phyloP scores from a whole-genome alignment of 192 early-diverging fungal genomes.

The Coemansia furcata region DNA sequence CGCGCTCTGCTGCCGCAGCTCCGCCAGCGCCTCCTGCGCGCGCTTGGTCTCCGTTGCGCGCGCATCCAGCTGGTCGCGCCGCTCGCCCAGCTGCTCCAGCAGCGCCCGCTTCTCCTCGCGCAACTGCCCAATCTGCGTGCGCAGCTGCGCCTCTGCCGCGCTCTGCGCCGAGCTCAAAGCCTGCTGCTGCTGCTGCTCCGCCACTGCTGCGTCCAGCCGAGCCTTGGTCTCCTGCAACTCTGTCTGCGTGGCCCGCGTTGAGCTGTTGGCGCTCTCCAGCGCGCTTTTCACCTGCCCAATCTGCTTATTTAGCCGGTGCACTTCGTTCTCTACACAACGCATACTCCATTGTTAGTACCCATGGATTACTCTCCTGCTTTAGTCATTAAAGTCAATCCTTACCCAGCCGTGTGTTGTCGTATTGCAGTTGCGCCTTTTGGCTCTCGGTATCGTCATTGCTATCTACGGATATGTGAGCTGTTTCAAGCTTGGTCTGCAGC shows the following conservation, averaged over 20 bases:
- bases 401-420: slow-evolving; percentile 50
- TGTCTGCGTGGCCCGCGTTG: not conserved
- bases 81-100: slow-evolving; percentile 34
- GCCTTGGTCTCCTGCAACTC: slow-evolving; percentile 20
- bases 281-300: slow-evolving; percentile 36
- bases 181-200: slow-evolving; percentile 4
- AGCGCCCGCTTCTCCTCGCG: slow-evolving; percentile 40
- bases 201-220: slow-evolving; percentile 2
- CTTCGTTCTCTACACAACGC: slow-evolving; percentile 30
- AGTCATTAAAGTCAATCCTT: slow-evolving; percentile 6
- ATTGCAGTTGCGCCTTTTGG: slow-evolving; percentile 41
- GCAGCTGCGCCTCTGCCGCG: slow-evolving; percentile 8
- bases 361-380: not conserved
- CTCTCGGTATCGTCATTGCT: slow-evolving; percentile 9
- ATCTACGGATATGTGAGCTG: not conserved
- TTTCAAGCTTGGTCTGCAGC: slow-evolving; percentile 21
- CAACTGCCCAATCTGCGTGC: slow-evolving; percentile 16
- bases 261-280: slow-evolving; percentile 18
- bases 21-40: slow-evolving; percentile 20
- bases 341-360: not conserved
- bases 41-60: slow-evolving; percentile 15
- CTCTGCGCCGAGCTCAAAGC: not conserved
- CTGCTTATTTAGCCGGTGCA: slow-evolving; percentile 41
- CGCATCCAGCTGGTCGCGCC: slow-evolving; percentile 41
- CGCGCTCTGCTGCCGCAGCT: slow-evolving; percentile 25